Conservation (phyloP, 306 rosid genomes). For the Casuarina cunninghamiana region DNA sequence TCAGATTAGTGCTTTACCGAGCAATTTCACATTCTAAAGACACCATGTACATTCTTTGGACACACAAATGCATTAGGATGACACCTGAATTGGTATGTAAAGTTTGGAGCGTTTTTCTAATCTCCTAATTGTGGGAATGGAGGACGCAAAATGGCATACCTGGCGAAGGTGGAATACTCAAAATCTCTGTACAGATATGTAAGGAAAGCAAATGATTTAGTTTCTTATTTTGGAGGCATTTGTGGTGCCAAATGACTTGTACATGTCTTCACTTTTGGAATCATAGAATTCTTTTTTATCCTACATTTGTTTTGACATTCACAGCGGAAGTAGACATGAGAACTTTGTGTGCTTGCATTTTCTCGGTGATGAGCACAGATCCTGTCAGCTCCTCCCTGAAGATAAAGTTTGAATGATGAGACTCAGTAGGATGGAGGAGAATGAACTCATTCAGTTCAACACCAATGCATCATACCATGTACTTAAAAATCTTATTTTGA, state of each 20-base stretch:
- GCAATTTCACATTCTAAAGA: constrained; percentile 29
- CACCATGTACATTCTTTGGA: constrained; percentile 20
- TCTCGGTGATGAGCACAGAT: too few relatives aligned
- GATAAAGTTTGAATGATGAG: too few relatives aligned
- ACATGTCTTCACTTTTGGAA: constrained; percentile 25
- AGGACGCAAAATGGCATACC: constrained; percentile 7
- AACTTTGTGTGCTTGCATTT: background rate
- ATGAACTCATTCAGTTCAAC: too few relatives aligned
- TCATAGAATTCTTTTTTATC: constrained; percentile 21
- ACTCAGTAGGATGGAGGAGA: too few relatives aligned
- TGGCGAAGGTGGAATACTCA: constrained; percentile 24
- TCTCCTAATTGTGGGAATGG: constrained; percentile 2
- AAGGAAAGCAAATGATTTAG: constrained; percentile 35
- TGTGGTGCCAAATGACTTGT: constrained; percentile 44
- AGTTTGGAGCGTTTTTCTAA: constrained; percentile 7
- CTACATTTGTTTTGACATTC: background rate
- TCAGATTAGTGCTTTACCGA: constrained; percentile 2
- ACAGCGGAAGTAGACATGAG: background rate
- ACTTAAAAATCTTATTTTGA: too few relatives aligned
- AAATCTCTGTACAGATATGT: constrained; percentile 41
- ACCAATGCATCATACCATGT: too few relatives aligned
- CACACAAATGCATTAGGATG: constrained; percentile 21
- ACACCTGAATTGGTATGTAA: constrained; percentile 1
- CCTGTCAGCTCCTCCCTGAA: background rate
- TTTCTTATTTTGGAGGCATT: constrained; percentile 28